phyloP scores from a whole-genome alignment of 352 stramenopile genomes.

The Globisporangium sylvaticum region DNA sequence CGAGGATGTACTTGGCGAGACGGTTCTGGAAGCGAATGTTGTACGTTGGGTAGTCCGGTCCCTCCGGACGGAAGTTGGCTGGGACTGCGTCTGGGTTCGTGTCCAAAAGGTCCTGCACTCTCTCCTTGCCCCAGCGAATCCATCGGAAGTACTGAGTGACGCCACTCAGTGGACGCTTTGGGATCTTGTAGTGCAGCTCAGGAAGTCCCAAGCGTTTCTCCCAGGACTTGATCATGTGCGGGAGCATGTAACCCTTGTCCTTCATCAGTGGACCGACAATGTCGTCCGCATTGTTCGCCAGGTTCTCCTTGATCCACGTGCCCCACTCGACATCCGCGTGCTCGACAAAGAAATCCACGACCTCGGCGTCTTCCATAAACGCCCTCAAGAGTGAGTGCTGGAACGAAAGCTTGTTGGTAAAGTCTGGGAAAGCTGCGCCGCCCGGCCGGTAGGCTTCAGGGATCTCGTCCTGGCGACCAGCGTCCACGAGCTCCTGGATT shows the following conservation, averaged over 20 bases:
- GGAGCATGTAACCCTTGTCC: slow-evolving; percentile 57
- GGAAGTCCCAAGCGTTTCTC: slow-evolving; percentile 35
- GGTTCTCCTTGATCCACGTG: slow-evolving; percentile 45
- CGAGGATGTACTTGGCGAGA: slow-evolving; percentile 41
- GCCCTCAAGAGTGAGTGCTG: slow-evolving; percentile 42
- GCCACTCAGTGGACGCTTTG: slow-evolving; percentile 40
- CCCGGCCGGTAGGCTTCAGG: slow-evolving; percentile 29
- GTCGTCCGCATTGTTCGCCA: slow-evolving; percentile 33
- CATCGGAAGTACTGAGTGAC: slow-evolving; percentile 68
- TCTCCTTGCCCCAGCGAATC: slow-evolving; percentile 68
- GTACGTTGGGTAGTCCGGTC: slow-evolving; percentile 53
- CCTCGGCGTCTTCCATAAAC: slow-evolving; percentile 53
- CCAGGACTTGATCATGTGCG: slow-evolving; percentile 66
- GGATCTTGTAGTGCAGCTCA: slow-evolving; percentile 49
- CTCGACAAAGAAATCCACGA: slow-evolving; percentile 48
- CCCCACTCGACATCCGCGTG: slow-evolving; percentile 49
- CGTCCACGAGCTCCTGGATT: slow-evolving; percentile 24
- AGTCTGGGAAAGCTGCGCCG: slow-evolving; percentile 42
- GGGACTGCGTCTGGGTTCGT: slow-evolving; percentile 30
- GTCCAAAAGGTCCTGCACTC: slow-evolving; percentile 46
- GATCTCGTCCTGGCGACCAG: slow-evolving; percentile 23
- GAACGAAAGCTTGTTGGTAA: slow-evolving; percentile 38
- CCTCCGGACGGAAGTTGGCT: slow-evolving; percentile 30
- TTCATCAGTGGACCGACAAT: slow-evolving; percentile 47
- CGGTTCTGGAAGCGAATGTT: slow-evolving; percentile 51